These are phyloP conservation scores for Persicaria maculosa DNA, from an alignment of 148 eudicot species.

Conservation along the genomic window DNA sequence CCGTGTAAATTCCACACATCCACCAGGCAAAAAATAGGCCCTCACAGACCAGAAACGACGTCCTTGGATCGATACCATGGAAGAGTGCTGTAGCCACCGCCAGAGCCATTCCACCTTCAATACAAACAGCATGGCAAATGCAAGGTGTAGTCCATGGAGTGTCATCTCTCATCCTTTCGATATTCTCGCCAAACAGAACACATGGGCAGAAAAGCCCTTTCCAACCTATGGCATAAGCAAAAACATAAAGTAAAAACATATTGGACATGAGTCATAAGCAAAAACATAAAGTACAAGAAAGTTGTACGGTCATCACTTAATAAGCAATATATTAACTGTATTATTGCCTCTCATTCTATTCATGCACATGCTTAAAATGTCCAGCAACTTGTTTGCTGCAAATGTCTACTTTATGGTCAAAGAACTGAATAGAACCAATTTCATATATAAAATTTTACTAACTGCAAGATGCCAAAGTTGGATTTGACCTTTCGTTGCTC, in stretches of 20 bases:
- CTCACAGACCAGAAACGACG: conserved; percentile 63
- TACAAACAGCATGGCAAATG: conserved; percentile 66
- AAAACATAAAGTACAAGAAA: not conserved
- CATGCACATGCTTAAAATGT: not conserved
- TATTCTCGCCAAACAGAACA: conserved; percentile 81
- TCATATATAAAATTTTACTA: not conserved
- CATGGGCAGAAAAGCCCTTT: conserved; percentile 89
- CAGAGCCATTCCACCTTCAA: conserved; percentile 85
- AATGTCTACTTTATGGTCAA: not conserved
- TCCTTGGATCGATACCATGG: conserved; percentile 75
- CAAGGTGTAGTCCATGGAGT: conserved; percentile 73
- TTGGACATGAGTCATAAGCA: no score
- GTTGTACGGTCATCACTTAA: not conserved
- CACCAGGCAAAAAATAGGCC: conserved; percentile 84
- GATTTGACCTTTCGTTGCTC: not conserved
- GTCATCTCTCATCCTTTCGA: conserved; percentile 73
- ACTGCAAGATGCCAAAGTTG: not conserved
- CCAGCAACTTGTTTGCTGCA: not conserved
- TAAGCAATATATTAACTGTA: not conserved
- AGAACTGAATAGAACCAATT: not conserved
- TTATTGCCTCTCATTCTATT: not conserved
- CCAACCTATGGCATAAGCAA: conserved; percentile 50
- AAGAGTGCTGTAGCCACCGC: conserved; percentile 67
- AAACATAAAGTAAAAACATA: not conserved
- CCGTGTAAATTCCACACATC: conserved; percentile 90